A percentile compares a stretch with the other conserved stretches of the same genome.
phyloP scores from a whole-genome alignment of 1,284 basidiomycete genomes.

The Puccinia horiana region DNA sequence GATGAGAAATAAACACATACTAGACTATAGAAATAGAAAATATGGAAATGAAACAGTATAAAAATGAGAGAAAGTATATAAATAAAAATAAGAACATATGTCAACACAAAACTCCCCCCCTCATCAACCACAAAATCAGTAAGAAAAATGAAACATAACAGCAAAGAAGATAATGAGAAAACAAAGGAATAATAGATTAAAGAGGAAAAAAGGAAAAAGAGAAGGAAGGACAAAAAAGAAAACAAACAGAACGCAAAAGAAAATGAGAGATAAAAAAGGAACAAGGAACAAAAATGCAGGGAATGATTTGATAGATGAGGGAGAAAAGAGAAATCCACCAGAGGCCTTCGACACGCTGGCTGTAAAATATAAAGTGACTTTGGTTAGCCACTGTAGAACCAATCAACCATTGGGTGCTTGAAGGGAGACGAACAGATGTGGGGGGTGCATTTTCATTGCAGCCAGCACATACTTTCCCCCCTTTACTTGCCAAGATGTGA shows the following conservation, averaged over 20 bases:
- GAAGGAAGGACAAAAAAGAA: no score
- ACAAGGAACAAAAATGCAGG: no score
- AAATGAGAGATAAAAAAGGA: no score
- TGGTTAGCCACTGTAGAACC: not conserved
- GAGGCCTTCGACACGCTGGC: no score
- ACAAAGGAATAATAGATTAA: not conserved
- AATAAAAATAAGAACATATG: slow-evolving; percentile 3
- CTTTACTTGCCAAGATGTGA: not conserved
- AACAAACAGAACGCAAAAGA: no score
- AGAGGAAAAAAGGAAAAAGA: no score
- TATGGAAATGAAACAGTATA: not conserved
- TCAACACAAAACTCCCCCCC: not conserved
- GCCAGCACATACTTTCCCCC: not conserved
- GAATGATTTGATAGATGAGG: no score
- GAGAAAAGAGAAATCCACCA: not conserved
- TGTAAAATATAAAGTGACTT: not conserved
- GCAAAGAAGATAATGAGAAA: not conserved
- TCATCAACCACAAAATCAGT: not conserved
- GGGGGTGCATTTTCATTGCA: not conserved
- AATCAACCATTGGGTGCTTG: not conserved
- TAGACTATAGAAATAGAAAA: not conserved
- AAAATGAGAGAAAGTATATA: not conserved
- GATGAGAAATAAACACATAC: no score
- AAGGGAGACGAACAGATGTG: not conserved
- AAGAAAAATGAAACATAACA: not conserved